A percentile compares a stretch with the other conserved stretches of the same genome.
phyloP scores from a whole-genome alignment of 2,329 filamentous ascomycete genomes.

The Xylaria sp. region DNA sequence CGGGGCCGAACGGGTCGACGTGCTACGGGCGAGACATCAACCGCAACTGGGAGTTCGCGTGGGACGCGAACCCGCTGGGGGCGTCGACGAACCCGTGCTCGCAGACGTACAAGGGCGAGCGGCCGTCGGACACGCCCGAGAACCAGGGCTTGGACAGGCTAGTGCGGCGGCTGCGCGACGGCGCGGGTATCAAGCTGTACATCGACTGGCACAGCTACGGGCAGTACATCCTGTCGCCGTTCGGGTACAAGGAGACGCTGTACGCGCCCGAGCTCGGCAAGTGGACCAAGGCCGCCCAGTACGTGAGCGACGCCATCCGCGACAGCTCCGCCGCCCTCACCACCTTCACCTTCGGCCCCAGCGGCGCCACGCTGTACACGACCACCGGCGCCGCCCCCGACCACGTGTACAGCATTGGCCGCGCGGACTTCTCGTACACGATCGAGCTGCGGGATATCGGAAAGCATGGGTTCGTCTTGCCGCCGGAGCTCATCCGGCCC shows the following conservation, averaged over 20 bases:
- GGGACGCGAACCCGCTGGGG: constrained; percentile 49
- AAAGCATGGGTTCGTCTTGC: constrained; percentile 36
- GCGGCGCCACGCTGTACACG: constrained; percentile 35
- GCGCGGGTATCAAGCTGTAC: constrained; percentile 57
- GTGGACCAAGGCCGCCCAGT: constrained; percentile 43
- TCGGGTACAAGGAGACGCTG: constrained; percentile 52
- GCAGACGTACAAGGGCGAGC: constrained; percentile 51
- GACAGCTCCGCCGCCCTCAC: constrained; percentile 40
- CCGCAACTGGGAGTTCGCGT: constrained; percentile 59
- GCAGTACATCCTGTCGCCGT: constrained; percentile 59
- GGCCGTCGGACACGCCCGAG: constrained; percentile 52
- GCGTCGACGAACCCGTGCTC: constrained; percentile 55
- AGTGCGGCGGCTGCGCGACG: constrained; percentile 40
- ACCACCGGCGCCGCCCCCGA: constrained; percentile 36
- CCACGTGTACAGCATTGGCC: constrained; percentile 34
- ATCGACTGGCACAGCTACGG: constrained; percentile 66
- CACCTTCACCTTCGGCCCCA: constrained; percentile 36
- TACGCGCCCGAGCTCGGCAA: constrained; percentile 49
- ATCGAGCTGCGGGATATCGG: constrained; percentile 38
- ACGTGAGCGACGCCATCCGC: constrained; percentile 44
- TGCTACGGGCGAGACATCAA: constrained; percentile 60
- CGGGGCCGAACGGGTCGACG: constrained; percentile 31
- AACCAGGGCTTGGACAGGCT: constrained; percentile 48
- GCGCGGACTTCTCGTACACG: constrained; percentile 37
- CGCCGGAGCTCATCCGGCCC: constrained; percentile 34